Conservation (phyloP, 2,329 filamentous ascomycete species). For the Xenosphaeropsis pyriputrescens region DNA sequence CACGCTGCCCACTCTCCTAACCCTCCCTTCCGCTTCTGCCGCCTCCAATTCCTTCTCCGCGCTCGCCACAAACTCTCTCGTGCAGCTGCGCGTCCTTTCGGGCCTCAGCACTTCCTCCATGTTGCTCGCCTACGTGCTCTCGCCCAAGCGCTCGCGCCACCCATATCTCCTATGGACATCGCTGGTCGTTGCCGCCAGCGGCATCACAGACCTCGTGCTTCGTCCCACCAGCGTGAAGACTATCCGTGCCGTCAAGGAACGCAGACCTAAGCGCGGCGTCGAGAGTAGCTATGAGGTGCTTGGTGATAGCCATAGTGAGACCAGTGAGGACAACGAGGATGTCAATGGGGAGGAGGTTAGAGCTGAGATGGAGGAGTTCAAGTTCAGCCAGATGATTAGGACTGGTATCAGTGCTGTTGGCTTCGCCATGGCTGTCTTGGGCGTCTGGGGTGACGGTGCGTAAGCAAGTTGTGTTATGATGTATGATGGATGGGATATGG, state of each 20-base stretch:
- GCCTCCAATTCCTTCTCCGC: conserved; percentile 58
- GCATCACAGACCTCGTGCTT: conserved; percentile 22
- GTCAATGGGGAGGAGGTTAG: conserved; percentile 50
- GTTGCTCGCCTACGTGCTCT: conserved; percentile 63
- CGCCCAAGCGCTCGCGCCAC: conserved; percentile 61
- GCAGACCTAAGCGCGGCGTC: conserved; percentile 23
- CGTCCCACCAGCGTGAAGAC: conserved; percentile 4
- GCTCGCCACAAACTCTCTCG: conserved; percentile 46
- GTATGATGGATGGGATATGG: too few species aligned
- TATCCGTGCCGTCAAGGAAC: conserved; percentile 6
- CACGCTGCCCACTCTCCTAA: conserved; percentile 66
- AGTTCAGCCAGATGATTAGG: conserved; percentile 36
- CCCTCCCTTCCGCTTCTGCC: conserved; percentile 59
- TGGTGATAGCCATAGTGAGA: conserved; percentile 34
- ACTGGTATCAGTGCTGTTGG: conserved; percentile 37
- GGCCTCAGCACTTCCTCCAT: conserved; percentile 57
- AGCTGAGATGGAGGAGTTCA: conserved; percentile 37
- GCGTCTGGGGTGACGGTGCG: conserved; percentile 49
- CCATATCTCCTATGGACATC: conserved; percentile 85
- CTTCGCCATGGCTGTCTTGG: conserved; percentile 46
- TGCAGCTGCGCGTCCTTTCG: conserved; percentile 53
- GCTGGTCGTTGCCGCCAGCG: conserved; percentile 42
- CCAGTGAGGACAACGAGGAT: conserved; percentile 27
- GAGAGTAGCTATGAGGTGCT: conserved; percentile 62
- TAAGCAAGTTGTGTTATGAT: too few species aligned